phyloP scores from a whole-genome alignment of 768 basidiomycete genomes.

The Rhodotorula taiwanensis region DNA sequence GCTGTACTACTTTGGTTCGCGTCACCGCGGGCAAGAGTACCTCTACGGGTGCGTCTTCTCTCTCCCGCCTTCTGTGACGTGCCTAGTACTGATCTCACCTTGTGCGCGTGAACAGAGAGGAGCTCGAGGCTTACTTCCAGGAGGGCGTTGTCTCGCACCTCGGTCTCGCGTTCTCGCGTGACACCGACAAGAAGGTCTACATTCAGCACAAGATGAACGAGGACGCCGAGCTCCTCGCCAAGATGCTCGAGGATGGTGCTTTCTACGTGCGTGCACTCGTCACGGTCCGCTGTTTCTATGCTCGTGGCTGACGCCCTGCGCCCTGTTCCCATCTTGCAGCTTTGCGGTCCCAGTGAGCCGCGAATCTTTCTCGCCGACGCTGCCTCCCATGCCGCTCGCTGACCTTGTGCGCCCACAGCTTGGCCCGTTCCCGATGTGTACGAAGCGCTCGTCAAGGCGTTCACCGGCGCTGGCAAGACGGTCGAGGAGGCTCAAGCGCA shows the following conservation, averaged over 20 bases:
- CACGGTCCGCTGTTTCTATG: neutral
- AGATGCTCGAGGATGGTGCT: slow-evolving; percentile 65
- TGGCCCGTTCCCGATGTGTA: slow-evolving; percentile 99
- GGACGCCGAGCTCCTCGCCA: slow-evolving; percentile 68
- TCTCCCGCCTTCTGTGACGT: neutral
- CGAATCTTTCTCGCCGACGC: neutral
- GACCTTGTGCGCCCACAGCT: too few species aligned
- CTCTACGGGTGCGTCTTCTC: slow-evolving; percentile 61
- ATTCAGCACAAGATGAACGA: slow-evolving; percentile 98
- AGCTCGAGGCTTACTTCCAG: slow-evolving; percentile 82
- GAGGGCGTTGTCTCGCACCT: slow-evolving; percentile 79
- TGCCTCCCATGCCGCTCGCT: too few species aligned
- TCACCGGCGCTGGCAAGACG: slow-evolving; percentile 63
- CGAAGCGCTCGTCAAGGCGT: slow-evolving; percentile 76
- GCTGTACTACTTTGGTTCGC: slow-evolving; percentile 97
- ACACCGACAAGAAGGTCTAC: slow-evolving; percentile 86
- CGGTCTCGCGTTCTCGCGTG: slow-evolving; percentile 93
- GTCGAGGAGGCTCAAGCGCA: slow-evolving; percentile 65
- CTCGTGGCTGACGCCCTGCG: neutral
- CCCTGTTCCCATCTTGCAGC: neutral
- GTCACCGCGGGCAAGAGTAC: slow-evolving; percentile 89
- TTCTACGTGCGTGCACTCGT: slow-evolving; percentile 96
- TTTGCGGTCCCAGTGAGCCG: too few species aligned
- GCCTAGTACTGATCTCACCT: neutral
- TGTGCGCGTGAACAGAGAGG: slow-evolving; percentile 41